Conservation (phyloP, 1,284 basidiomycete genomes). For the Microbotryum lychnidis-dioicae region DNA sequence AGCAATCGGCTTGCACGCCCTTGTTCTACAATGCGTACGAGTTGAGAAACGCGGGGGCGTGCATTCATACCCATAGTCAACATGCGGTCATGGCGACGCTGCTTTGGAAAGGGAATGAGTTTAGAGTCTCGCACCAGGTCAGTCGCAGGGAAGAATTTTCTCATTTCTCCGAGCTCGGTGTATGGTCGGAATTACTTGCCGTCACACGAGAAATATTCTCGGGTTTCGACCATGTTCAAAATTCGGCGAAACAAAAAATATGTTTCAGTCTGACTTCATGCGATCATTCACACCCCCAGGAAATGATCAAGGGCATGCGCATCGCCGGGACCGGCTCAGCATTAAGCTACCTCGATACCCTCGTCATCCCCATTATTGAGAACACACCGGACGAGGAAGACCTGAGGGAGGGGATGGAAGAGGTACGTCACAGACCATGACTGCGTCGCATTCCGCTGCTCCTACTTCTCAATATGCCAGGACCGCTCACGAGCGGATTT, state of each 20-base stretch:
- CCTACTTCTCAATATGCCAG: background rate
- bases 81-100: constrained; percentile 65
- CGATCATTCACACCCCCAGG: constrained; percentile 7
- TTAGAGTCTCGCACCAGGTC: constrained; percentile 65
- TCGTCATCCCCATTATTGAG: constrained; percentile 77
- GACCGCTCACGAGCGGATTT: background rate
- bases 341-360: constrained; percentile 69
- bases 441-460: background rate
- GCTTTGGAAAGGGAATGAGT: constrained; percentile 58
- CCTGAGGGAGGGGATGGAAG: constrained; percentile 71
- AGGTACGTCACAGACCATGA: constrained; percentile 37
- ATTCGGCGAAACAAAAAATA: too few relatives aligned
- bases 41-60: constrained; percentile 62
- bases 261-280: constrained; percentile 1
- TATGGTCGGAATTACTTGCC: too few relatives aligned
- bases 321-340: constrained; percentile 60
- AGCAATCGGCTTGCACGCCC: constrained; percentile 50
- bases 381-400: constrained; percentile 83
- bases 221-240: background rate
- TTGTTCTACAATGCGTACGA: constrained; percentile 87
- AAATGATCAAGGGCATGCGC: constrained; percentile 87
- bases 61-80: constrained; percentile 80
- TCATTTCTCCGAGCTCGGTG: too few relatives aligned
- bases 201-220: background rate
- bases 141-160: background rate